Evolutionary conservation across 2,329 filamentous ascomycete genomes (phyloP).

Genomic region (Didymella pinodella): DNA sequence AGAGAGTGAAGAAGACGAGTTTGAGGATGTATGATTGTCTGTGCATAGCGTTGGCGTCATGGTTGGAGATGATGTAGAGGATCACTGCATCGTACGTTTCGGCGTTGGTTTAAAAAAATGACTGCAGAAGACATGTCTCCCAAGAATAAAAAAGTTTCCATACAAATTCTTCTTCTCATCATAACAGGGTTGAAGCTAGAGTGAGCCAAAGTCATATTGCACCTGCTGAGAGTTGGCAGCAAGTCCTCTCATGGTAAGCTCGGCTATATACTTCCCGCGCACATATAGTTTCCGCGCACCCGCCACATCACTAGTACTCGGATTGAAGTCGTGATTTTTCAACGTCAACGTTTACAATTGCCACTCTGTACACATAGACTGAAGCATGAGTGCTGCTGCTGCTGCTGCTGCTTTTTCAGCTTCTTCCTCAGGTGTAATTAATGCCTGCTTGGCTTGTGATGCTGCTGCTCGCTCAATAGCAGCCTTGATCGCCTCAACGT

Average conservation of each 20-base stretch:
- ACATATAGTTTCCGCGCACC: too few species aligned
- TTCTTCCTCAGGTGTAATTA: too few species aligned
- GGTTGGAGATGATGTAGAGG: constrained; percentile 3
- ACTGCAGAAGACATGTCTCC: neutral
- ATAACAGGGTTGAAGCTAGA: neutral
- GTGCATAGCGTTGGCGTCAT: constrained; percentile 44
- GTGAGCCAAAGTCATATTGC: neutral
- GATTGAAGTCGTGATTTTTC: too few species aligned
- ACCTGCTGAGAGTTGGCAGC: neutral
- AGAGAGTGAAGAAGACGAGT: constrained; percentile 58
- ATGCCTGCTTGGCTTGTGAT: too few species aligned
- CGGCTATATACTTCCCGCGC: too few species aligned
- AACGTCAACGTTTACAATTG: too few species aligned
- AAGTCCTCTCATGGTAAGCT: neutral
- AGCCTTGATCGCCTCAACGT: too few species aligned
- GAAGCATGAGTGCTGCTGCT: too few species aligned
- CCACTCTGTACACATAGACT: too few species aligned
- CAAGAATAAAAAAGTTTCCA: neutral
- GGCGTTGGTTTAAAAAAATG: constrained; percentile 24
- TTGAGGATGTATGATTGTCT: constrained; percentile 53
- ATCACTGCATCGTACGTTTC: constrained; percentile 4
- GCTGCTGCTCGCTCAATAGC: too few species aligned
- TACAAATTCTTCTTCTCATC: neutral
- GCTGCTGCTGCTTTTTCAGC: too few species aligned
- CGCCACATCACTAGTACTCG: too few species aligned